phyloP scores from a whole-genome alignment of 306 rosid genomes.

The Hippophae rhamnoides region DNA sequence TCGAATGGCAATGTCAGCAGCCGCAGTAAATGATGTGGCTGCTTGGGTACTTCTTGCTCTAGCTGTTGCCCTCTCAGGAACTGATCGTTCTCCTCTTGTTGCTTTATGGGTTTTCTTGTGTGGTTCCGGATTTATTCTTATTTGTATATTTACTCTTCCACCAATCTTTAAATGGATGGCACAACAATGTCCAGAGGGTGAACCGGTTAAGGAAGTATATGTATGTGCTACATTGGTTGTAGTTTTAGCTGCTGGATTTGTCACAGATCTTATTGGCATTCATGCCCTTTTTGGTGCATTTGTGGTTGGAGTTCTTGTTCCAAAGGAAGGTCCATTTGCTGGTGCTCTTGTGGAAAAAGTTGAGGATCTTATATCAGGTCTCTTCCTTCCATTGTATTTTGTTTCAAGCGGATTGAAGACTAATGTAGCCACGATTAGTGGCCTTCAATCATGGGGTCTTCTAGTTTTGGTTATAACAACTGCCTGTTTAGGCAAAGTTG shows the following conservation, averaged over 20 bases:
- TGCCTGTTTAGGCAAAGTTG: constrained; percentile 77
- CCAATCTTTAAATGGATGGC: constrained; percentile 62
- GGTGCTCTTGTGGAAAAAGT: constrained; percentile 69
- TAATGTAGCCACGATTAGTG: constrained; percentile 60
- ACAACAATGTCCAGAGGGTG: constrained; percentile 57
- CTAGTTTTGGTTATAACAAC: constrained; percentile 53
- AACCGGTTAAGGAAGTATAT: constrained; percentile 55
- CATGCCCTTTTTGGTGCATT: constrained; percentile 94
- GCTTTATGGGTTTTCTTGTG: constrained; percentile 67
- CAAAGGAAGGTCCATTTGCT: constrained; percentile 66
- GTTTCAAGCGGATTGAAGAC: constrained; percentile 92
- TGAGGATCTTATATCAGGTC: constrained; percentile 86
- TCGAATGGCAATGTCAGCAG: constrained; percentile 81
- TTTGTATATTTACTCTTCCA: constrained; percentile 29
- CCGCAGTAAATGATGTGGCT: constrained; percentile 81
- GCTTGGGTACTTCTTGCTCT: constrained; percentile 94
- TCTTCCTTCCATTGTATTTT: constrained; percentile 69
- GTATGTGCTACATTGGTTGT: constrained; percentile 57
- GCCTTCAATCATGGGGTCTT: constrained; percentile 79
- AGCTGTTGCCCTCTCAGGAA: constrained; percentile 68
- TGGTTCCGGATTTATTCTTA: constrained; percentile 49
- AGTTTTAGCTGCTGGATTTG: constrained; percentile 73
- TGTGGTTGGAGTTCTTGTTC: constrained; percentile 63
- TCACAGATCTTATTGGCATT: constrained; percentile 74
- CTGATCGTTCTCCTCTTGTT: constrained; percentile 44